These are phyloP conservation scores for Mortierella claussenii DNA, from an alignment of 192 early-diverging fungal species.

Conservation along the genomic window DNA sequence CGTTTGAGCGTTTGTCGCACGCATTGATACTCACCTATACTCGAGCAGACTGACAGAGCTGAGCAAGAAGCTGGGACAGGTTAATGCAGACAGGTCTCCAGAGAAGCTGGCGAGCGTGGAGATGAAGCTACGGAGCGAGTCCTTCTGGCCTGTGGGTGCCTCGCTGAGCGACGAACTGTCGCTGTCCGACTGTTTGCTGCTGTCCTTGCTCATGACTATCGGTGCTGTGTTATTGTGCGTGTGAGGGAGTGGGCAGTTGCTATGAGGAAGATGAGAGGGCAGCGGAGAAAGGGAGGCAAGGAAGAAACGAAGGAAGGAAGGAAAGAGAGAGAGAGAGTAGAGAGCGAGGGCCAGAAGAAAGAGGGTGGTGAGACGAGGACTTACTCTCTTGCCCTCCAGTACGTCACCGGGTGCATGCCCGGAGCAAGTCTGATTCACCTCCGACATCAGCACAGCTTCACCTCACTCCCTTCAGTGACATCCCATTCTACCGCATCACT, in stretches of 20 bases:
- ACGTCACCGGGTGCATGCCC: no score
- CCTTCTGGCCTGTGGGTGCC: constrained; percentile 17
- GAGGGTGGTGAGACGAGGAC: no score
- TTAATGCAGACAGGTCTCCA: constrained; percentile 81
- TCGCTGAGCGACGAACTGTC: constrained; percentile 6
- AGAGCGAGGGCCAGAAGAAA: no score
- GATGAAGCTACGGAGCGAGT: constrained; percentile 44
- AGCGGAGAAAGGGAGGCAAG: neutral
- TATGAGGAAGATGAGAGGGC: neutral
- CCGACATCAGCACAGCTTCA: no score
- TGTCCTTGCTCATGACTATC: neutral
- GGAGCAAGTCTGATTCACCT: no score
- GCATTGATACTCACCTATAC: constrained; percentile 72
- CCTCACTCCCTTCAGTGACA: no score
- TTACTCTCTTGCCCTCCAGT: no score
- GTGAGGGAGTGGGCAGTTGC: neutral
- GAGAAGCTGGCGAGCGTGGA: constrained; percentile 76
- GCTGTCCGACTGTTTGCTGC: neutral
- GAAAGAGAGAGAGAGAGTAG: neutral
- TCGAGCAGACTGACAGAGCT: constrained; percentile 81
- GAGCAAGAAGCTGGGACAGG: constrained; percentile 83
- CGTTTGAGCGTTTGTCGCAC: no score
- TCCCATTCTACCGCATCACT: no score
- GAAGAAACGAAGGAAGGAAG: neutral
- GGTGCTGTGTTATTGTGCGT: no score